Conservation (phyloP, 345 rosid genomes). For the Salix arbutifolia region DNA sequence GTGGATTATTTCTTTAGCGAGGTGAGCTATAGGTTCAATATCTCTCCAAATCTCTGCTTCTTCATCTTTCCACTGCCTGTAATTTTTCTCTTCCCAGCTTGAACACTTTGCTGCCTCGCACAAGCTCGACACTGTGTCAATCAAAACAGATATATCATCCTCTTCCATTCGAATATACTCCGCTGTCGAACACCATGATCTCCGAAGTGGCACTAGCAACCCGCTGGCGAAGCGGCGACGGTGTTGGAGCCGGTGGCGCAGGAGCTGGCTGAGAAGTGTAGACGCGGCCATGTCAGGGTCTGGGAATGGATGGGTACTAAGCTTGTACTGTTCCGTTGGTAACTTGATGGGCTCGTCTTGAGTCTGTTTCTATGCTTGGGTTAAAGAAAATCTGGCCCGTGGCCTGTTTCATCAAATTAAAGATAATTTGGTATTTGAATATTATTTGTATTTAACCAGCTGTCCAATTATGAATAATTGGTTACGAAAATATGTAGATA, state of each 20-base stretch:
- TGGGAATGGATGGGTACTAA: not conserved
- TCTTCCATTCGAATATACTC: slow-evolving; percentile 39
- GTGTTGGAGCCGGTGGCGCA: slow-evolving; percentile 39
- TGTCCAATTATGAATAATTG: too few relatives aligned
- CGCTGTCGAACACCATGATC: slow-evolving; percentile 24
- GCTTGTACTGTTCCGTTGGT: too few relatives aligned
- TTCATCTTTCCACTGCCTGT: slow-evolving; percentile 67
- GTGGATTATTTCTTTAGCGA: slow-evolving; percentile 73
- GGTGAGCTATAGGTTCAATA: slow-evolving; percentile 46
- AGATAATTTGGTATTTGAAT: too few relatives aligned
- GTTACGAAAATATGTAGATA: too few relatives aligned
- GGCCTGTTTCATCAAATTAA: too few relatives aligned
- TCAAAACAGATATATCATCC: slow-evolving; percentile 26
- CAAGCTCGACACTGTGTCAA: slow-evolving; percentile 19
- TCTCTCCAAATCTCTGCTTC: slow-evolving; percentile 70
- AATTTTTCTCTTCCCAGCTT: slow-evolving; percentile 60
- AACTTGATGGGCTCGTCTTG: too few relatives aligned
- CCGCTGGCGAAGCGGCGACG: slow-evolving; percentile 21
- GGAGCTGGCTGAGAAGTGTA: slow-evolving; percentile 30
- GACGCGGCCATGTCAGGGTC: slow-evolving; percentile 41
- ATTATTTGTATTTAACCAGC: too few relatives aligned
- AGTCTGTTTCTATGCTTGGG: too few relatives aligned
- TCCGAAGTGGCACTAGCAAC: slow-evolving; percentile 27
- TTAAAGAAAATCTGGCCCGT: too few relatives aligned
- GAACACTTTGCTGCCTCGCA: slow-evolving; percentile 32